Conservation (phyloP, 805 yeast genomes). For the Crinitomyces ghanaensis region DNA sequence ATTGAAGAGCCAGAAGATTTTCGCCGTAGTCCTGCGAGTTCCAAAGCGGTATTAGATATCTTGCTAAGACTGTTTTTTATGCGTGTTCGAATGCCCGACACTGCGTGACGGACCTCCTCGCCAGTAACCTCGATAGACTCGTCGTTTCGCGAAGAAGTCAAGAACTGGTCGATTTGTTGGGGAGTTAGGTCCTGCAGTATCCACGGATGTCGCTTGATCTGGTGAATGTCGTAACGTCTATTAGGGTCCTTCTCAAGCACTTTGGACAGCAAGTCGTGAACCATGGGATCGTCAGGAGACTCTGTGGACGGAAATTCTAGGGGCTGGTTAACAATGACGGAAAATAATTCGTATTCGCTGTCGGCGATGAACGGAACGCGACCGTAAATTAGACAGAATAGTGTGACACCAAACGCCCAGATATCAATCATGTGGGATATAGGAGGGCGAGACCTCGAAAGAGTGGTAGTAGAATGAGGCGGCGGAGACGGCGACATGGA, state of each 20-base stretch:
- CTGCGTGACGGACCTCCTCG: conserved; percentile 67
- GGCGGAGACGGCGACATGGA: no score
- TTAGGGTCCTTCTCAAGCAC: conserved; percentile 62
- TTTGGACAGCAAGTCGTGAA: conserved; percentile 44
- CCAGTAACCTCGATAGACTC: conserved; percentile 44
- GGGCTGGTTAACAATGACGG: conserved; percentile 57
- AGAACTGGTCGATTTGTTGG: conserved; percentile 21
- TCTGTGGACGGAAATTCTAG: conserved; percentile 44
- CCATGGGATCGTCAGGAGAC: conserved; percentile 14
- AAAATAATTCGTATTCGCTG: conserved; percentile 75
- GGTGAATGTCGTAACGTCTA: conserved; percentile 54
- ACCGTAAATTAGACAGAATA: conserved; percentile 82
- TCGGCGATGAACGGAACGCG: conserved; percentile 80
- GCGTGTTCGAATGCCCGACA: conserved; percentile 66
- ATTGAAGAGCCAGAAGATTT: conserved; percentile 9
- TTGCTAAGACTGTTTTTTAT: conserved; percentile 41
- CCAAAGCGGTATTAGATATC: conserved; percentile 21
- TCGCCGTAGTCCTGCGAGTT: conserved; percentile 21
- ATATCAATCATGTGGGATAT: conserved; percentile 81
- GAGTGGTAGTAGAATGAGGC: no score
- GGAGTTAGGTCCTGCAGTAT: conserved; percentile 33
- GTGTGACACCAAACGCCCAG: conserved; percentile 95
- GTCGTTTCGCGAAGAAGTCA: conserved; percentile 16
- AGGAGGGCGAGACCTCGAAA: no score
- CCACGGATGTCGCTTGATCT: conserved; percentile 72